Conservation (phyloP, 2,329 filamentous ascomycete genomes). For the Colletotrichum echinochloae region DNA sequence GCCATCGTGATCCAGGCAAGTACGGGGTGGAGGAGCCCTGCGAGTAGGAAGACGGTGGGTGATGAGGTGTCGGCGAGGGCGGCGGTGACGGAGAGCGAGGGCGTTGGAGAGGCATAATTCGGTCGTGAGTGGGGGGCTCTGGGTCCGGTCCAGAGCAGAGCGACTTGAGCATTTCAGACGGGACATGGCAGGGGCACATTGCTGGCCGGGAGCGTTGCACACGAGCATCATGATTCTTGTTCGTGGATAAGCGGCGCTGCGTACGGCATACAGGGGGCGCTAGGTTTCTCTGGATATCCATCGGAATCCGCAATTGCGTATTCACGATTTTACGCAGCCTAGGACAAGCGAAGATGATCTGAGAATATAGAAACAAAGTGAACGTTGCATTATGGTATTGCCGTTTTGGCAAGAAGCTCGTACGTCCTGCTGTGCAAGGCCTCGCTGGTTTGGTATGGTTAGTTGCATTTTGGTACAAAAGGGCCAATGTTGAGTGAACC, state of each 20-base stretch:
- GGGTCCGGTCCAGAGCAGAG: too few species aligned
- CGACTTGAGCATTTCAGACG: not conserved
- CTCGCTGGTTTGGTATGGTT: not conserved
- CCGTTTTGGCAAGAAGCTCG: not conserved
- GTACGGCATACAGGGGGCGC: not conserved
- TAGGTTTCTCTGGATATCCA: not conserved
- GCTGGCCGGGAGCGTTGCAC: not conserved
- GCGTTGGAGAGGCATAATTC: conserved; percentile 47
- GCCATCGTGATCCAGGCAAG: conserved; percentile 62
- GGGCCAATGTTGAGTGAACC: not conserved
- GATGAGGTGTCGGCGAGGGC: conserved; percentile 48
- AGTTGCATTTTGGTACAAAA: not conserved
- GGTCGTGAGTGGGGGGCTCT: not conserved
- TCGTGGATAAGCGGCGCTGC: too few species aligned
- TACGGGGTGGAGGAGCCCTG: conserved; percentile 63
- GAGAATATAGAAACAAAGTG: too few species aligned
- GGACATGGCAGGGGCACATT: not conserved
- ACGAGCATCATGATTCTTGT: not conserved
- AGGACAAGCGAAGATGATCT: not conserved
- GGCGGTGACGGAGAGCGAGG: conserved; percentile 47
- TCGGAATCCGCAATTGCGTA: not conserved
- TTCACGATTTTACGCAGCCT: too few species aligned
- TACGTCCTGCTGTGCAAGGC: not conserved
- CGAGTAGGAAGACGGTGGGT: conserved; percentile 52
- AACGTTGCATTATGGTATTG: not conserved